phyloP scores from a whole-genome alignment of 352 stramenopile species.

The Globisporangium cylindrosporum region DNA sequence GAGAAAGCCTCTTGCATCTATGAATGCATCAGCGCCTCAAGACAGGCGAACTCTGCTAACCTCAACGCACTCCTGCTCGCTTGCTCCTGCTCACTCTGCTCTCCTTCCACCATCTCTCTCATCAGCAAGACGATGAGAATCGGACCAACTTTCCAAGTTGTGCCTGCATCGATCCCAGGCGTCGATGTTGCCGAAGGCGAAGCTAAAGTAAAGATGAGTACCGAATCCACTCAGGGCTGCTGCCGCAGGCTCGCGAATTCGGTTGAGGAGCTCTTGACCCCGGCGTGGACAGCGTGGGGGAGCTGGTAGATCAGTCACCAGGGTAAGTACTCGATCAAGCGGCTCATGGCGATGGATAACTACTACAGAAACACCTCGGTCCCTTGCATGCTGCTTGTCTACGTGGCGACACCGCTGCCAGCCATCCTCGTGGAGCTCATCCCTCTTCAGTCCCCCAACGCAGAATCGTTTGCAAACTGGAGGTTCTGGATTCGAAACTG shows the following conservation, averaged over 20 bases:
- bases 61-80: too few relatives aligned
- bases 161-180: neutral
- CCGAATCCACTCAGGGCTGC: neutral
- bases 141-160: neutral
- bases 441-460: slow-evolving; percentile 23
- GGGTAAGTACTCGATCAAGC: slow-evolving; percentile 32
- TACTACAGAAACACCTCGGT: slow-evolving; percentile 22
- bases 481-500: slow-evolving; percentile 26
- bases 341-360: slow-evolving; percentile 24
- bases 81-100: too few relatives aligned
- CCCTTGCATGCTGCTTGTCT: slow-evolving; percentile 18
- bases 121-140: too few relatives aligned
- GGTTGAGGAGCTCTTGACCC: neutral
- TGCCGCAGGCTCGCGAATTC: neutral
- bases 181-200: neutral
- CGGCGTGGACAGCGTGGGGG: neutral
- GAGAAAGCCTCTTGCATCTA: too few relatives aligned
- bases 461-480: slow-evolving; percentile 21
- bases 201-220: neutral
- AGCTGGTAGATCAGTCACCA: neutral
- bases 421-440: slow-evolving; percentile 27
- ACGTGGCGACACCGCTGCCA: slow-evolving; percentile 21
- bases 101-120: too few relatives aligned
- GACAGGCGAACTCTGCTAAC: too few relatives aligned
- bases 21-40: too few relatives aligned